These are phyloP conservation scores for Medicago truncatula DNA, from an alignment of 306 rosid species.

Conservation along the genomic window DNA sequence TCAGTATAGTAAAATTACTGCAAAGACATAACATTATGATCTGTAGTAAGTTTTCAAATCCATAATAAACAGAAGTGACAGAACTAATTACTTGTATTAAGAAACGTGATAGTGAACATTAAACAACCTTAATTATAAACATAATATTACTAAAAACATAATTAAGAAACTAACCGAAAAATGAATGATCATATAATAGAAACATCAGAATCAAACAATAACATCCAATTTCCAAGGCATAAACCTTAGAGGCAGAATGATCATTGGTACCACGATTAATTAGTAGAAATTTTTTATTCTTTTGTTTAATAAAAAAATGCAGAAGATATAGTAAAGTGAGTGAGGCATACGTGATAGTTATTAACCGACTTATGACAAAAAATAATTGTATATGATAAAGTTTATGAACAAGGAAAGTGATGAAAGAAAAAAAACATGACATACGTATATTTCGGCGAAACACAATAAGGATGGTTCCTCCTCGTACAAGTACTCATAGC, in stretches of 20 bases:
- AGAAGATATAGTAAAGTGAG: slow-evolving; percentile 4
- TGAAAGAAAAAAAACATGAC: neutral
- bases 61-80: neutral
- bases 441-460: neutral
- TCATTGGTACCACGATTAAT: too few relatives aligned
- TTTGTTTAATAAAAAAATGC: neutral
- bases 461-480: neutral
- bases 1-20: slow-evolving; percentile 25
- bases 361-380: neutral
- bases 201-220: slow-evolving; percentile 23
- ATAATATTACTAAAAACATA: neutral
- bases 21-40: slow-evolving; percentile 12
- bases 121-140: neutral
- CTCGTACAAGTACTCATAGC: neutral
- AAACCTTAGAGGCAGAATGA: too few relatives aligned
- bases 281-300: too few relatives aligned
- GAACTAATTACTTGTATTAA: neutral
- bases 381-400: slow-evolving; percentile 1
- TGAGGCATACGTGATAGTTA: slow-evolving; percentile 4
- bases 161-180: slow-evolving; percentile 1
- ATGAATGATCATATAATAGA: neutral
- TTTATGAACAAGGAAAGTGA: neutral
- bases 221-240: neutral
- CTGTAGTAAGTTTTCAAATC: slow-evolving; percentile 26
- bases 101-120: neutral